phyloP scores from a whole-genome alignment of 352 stramenopile genomes.

The Phytophthora syringae region DNA sequence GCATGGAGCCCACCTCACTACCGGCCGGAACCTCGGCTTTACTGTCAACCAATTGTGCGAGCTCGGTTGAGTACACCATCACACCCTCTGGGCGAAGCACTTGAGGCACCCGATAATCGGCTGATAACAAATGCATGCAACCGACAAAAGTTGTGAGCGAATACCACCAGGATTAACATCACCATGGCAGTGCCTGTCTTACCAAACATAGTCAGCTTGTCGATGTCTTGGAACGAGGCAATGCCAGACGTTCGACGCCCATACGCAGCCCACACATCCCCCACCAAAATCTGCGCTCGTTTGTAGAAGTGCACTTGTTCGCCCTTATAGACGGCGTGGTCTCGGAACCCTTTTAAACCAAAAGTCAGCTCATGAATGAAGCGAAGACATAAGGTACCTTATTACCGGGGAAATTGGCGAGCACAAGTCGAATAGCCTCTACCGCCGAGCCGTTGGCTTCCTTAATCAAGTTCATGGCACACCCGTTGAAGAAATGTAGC shows the following conservation, averaged over 20 bases:
- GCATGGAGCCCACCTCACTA: constrained; percentile 68
- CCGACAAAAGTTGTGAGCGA: neutral
- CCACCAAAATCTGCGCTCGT: constrained; percentile 89
- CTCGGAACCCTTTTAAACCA: constrained; percentile 82
- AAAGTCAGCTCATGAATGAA: no score
- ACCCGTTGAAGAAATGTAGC: constrained; percentile 50
- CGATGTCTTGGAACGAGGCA: constrained; percentile 82
- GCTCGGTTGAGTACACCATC: constrained; percentile 61
- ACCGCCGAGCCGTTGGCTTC: constrained; percentile 60
- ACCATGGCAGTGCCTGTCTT: neutral
- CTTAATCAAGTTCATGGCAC: constrained; percentile 61
- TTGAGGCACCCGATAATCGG: constrained; percentile 90
- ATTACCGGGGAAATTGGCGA: constrained; percentile 71
- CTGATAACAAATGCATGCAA: constrained; percentile 27
- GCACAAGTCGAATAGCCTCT: constrained; percentile 67
- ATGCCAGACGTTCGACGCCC: constrained; percentile 52
- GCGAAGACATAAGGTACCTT: no score
- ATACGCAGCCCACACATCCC: constrained; percentile 89
- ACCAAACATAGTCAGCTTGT: constrained; percentile 91
- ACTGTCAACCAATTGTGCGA: constrained; percentile 57
- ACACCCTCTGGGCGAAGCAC: constrained; percentile 75
- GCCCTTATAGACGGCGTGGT: constrained; percentile 84
- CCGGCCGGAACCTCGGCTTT: constrained; percentile 66
- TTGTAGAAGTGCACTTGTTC: constrained; percentile 92
- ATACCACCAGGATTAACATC: neutral